Evolutionary conservation across 169 alveolate genomes (phyloP).

Genomic region (Plasmodium cynomolgi): DNA sequence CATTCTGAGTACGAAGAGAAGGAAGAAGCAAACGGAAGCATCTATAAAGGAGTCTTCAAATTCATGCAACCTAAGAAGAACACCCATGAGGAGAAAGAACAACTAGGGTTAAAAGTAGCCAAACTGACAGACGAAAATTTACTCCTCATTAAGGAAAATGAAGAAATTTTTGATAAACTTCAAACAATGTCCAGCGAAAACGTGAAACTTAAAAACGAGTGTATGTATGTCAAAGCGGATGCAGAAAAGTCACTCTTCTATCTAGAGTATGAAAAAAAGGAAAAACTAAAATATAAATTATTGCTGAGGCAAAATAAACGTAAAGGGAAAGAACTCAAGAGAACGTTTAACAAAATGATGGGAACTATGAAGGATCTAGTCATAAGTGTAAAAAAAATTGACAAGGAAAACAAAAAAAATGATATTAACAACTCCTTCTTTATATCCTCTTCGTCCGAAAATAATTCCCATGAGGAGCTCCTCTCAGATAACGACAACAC

Average conservation of each 20-base stretch:
- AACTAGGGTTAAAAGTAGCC: slow-evolving; percentile 19
- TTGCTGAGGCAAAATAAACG: slow-evolving; percentile 38
- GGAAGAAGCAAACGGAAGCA: not conserved
- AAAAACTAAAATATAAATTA: slow-evolving; percentile 69
- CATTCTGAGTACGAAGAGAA: not conserved
- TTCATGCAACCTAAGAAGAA: slow-evolving; percentile 20
- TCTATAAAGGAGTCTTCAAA: slow-evolving; percentile 10
- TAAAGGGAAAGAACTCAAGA: slow-evolving; percentile 29
- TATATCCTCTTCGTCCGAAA: slow-evolving; percentile 67
- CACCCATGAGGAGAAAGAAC: not conserved
- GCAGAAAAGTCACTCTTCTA: slow-evolving; percentile 61
- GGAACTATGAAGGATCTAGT: slow-evolving; percentile 44
- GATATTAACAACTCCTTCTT: slow-evolving; percentile 72
- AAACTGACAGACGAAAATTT: slow-evolving; percentile 52
- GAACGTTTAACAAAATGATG: slow-evolving; percentile 56
- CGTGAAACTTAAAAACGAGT: slow-evolving; percentile 67
- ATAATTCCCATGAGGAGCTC: slow-evolving; percentile 17
- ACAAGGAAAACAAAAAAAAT: slow-evolving; percentile 58
- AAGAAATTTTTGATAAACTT: slow-evolving; percentile 63
- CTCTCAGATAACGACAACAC: slow-evolving; percentile 24
- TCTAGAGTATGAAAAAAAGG: slow-evolving; percentile 69
- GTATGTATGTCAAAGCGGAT: slow-evolving; percentile 49
- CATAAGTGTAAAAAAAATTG: slow-evolving; percentile 46
- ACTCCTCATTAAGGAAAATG: slow-evolving; percentile 65
- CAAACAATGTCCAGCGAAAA: slow-evolving; percentile 52